Percentiles rank a stretch among this genome's conserved stretches.
Evolutionary conservation across 257 asterid genomes (phyloP).

Genomic region (Dorcoceras hygrometricum): DNA sequence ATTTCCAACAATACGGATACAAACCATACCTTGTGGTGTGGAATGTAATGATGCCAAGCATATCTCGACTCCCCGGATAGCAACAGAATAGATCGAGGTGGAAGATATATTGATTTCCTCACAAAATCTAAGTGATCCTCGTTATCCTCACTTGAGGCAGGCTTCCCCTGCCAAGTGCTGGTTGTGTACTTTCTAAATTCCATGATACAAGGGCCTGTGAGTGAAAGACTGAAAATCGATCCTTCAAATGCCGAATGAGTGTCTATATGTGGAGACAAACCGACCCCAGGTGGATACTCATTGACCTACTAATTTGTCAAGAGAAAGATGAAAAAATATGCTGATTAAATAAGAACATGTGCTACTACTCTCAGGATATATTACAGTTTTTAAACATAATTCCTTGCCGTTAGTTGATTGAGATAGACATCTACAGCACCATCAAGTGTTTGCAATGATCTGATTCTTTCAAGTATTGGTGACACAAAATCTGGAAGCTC

Average conservation of each 20-base stretch:
- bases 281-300: constrained; percentile 92
- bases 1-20: background rate
- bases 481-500: constrained; percentile 77
- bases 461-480: constrained; percentile 56
- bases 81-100: constrained; percentile 81
- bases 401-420: constrained; percentile 83
- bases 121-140: constrained; percentile 41
- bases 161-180: constrained; percentile 49
- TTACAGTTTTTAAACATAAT: constrained; percentile 14
- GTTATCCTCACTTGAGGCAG: constrained; percentile 33
- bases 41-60: constrained; percentile 99
- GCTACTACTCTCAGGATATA: constrained; percentile 5
- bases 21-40: constrained; percentile 80
- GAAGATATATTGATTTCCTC: constrained; percentile 78
- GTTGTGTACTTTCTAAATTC: constrained; percentile 82
- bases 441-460: constrained; percentile 44
- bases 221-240: constrained; percentile 84
- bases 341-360: constrained; percentile 12
- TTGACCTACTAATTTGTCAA: constrained; percentile 58
- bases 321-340: constrained; percentile 8
- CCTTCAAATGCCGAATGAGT: constrained; percentile 97
- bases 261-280: constrained; percentile 94
- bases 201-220: constrained; percentile 95
- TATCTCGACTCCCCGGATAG: constrained; percentile 88
- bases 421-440: constrained; percentile 36